Base-by-base conservation (phyloP, 2,329 filamentous ascomycete genomes). In the Aspergillus sp. region DNA sequence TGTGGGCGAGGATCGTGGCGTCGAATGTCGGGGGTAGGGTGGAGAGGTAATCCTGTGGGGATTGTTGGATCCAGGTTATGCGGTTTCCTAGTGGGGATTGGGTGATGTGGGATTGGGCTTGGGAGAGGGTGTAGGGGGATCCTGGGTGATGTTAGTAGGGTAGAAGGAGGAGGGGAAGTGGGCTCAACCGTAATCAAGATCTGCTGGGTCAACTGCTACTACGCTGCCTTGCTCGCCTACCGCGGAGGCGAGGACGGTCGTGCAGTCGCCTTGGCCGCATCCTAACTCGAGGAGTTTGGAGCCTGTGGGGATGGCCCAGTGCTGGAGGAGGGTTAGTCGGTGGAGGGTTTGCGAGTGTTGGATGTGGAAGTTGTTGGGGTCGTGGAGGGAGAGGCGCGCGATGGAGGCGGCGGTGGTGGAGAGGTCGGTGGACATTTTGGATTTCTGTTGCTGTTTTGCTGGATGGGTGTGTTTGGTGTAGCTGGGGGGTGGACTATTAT, bases 201-300 rank as follows among this genome's bases (percentile, higher is more conserved):
- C 66, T 0, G 78, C 84, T 1, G 83, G 84, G 71, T 87, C 84
- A 27, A 86, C 69, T 4, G 82, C 84, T 54, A 80, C 79, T 13
- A 86, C 73, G 50, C 71, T 73, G 0, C 83, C 82, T 0, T 70
- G 30, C 11, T 76, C 67, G 2, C 81, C 80, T 1, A 83, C 78
- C 19, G 72, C 77, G 65, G 77, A 68, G 49, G 84, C 85, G 17
- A 87, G 78, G 2, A 81, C 81, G 10, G 80, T 76, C 1, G 85
- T 86, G 65, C 80, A 82, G 61, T 84, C 83, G 2, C 85, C 85
- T 64, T 87, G 85, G 1, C 85, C 85, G 70, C 85, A 87, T 53
- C 84, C 85, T 39, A 88, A 70, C 68, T 87, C 85, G 1, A 88
- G 77, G 6, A 86, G 69, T 3, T 75, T 77, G 27, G 75, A 74